A percentile compares a stretch with the other conserved stretches of the same genome.
These are phyloP conservation scores for Candida berthetii DNA, from an alignment of 805 yeast genomes.

Conservation along the genomic window DNA sequence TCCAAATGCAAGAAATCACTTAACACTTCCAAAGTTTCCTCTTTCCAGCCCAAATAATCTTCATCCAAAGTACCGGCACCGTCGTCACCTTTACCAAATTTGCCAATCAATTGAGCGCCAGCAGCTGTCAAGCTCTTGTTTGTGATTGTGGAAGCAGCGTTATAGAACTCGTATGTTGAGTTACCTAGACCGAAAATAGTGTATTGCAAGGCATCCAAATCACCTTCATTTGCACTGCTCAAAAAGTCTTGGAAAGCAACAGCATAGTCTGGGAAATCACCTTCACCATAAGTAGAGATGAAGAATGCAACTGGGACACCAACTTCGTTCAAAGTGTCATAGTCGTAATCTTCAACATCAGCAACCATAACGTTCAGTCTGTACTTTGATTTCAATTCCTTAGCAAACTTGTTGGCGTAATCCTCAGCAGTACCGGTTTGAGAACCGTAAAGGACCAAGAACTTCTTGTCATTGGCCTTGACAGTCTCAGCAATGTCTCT, in stretches of 20 bases:
- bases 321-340: slow-evolving; percentile 64
- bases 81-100: slow-evolving; percentile 91
- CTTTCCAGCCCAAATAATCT: slow-evolving; percentile 93
- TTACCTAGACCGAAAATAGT: slow-evolving; percentile 91
- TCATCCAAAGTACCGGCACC: slow-evolving; percentile 94
- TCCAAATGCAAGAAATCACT: slow-evolving; percentile 58
- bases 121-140: slow-evolving; percentile 44
- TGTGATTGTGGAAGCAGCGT: slow-evolving; percentile 69
- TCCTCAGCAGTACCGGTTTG: slow-evolving; percentile 99
- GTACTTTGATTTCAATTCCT: slow-evolving; percentile 78
- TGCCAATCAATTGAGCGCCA: slow-evolving; percentile 70
- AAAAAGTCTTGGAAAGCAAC: slow-evolving; percentile 67
- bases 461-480: slow-evolving; percentile 59
- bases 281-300: slow-evolving; percentile 95
- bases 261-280: slow-evolving; percentile 98
- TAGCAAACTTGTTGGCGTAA: slow-evolving; percentile 83
- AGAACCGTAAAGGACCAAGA: slow-evolving; percentile 82
- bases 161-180: slow-evolving; percentile 88
- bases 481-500: slow-evolving; percentile 57
- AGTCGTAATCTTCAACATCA: slow-evolving; percentile 86
- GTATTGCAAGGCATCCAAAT: slow-evolving; percentile 52
- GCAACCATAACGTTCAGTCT: slow-evolving; percentile 79
- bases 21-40: slow-evolving; percentile 58
- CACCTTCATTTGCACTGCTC: slow-evolving; percentile 45
- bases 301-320: slow-evolving; percentile 65